Base-by-base conservation (phyloP, 2,329 filamentous ascomycete genomes). In the Cylindrodendrum hubeiense region DNA sequence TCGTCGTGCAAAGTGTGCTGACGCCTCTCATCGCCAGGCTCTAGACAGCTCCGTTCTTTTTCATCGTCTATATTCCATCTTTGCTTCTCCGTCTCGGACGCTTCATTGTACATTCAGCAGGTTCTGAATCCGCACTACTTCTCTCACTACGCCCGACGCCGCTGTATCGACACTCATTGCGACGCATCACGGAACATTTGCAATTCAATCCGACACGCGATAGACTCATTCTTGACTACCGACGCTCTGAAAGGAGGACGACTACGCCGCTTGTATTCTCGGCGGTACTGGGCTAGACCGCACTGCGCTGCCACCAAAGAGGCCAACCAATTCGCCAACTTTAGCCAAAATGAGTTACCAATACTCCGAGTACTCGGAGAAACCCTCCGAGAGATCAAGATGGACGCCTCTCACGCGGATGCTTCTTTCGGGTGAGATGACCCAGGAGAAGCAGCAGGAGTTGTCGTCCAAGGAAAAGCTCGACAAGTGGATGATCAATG, bases 401-500 rank as follows among this genome's bases (percentile, higher is more conserved):
- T 94, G 92, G 90, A 93, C 93, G 67, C 92, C 93, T 17, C 85
- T 96, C 60, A 93, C 92, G 66, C 89, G 92, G 69, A 93, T 95
- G 91, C 83, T 96, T 77, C 87, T 95, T 78, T 94, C 93, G 60
- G 92, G 93, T 53, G 91, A 94, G 82, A 92, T 95, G 88, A 93
- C 90, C 59, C 90, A 90, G 74, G 91, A 94, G 77, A 87, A 84
- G 74, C 90, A 91, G 71, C 90, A 89, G 76, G 86, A 90, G 61
- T 82, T 95, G 72, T 89, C 88, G 24, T 79, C 87, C 67, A 87
- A 88, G 75, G 91, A 95, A 78, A 91, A 88, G 77, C 91, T 95
- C 76, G 91, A 95, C 79, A 85, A 90, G 70, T 96, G 93, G 93
- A 95, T 96, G 93, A 91, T 95, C 67, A 95, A 95, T 77, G 93